Conservation (phyloP, 2,329 filamentous ascomycete genomes). For the Keithomyces neogunnii region DNA sequence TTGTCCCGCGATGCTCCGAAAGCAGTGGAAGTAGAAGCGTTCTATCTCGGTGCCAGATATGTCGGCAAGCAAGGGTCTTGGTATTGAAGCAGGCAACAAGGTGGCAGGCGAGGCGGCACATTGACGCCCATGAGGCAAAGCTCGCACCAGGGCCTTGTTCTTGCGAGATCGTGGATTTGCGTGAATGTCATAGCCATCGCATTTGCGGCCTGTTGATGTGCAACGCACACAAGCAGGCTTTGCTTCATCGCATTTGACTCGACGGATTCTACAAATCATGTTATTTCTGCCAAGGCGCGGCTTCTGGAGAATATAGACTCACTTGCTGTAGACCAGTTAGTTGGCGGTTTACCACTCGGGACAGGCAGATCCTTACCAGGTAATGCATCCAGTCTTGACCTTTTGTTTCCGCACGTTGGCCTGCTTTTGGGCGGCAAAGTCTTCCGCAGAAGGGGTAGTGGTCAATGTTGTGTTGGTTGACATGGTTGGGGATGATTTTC, state of each 20-base stretch:
- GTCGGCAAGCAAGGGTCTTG: slow-evolving; percentile 25
- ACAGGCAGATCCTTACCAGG: slow-evolving; percentile 22
- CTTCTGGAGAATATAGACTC: slow-evolving; percentile 7
- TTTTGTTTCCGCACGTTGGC: slow-evolving; percentile 29
- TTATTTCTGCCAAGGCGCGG: neutral
- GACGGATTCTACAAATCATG: slow-evolving; percentile 20
- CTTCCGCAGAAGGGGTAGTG: neutral
- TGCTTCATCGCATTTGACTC: slow-evolving; percentile 27
- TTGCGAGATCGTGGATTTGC: slow-evolving; percentile 3
- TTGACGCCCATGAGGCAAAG: neutral
- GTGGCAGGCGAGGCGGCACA: neutral
- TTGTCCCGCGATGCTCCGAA: slow-evolving; percentile 20
- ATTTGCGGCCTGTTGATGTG: slow-evolving; percentile 23
- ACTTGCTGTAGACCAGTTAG: slow-evolving; percentile 12
- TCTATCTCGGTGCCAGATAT: slow-evolving; percentile 26
- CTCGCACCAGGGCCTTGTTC: neutral
- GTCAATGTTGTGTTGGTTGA: neutral
- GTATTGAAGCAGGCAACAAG: neutral
- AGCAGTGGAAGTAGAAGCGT: slow-evolving; percentile 26
- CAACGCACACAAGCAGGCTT: slow-evolving; percentile 25
- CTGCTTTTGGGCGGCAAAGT: slow-evolving; percentile 9
- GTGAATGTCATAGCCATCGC: slow-evolving; percentile 25
- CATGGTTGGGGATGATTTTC: neutral
- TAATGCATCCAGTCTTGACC: slow-evolving; percentile 30
- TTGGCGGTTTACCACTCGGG: neutral